Percentiles rank a stretch among this genome's conserved stretches.
These are phyloP conservation scores for Kazachstania africana DNA, from an alignment of 805 yeast genomes.

Conservation along the genomic window DNA sequence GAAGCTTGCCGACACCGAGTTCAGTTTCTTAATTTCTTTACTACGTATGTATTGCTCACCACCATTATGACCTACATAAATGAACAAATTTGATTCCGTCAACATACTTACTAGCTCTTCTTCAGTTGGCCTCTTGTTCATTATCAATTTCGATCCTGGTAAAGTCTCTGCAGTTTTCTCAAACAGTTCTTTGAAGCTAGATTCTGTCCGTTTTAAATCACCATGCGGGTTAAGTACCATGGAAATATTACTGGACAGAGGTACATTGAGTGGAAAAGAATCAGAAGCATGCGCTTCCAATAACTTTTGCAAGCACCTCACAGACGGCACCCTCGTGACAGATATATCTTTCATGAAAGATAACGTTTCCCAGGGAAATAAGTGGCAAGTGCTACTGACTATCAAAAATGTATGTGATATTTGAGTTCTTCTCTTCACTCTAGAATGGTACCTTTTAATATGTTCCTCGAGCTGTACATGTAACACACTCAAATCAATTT, in stretches of 20 bases:
- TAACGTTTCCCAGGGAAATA: constrained; percentile 85
- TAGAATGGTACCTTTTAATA: constrained; percentile 24
- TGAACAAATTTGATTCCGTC: constrained; percentile 35
- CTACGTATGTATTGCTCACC: constrained; percentile 74
- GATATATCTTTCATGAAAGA: constrained; percentile 42
- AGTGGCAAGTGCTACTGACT: constrained; percentile 52
- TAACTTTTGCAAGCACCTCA: constrained; percentile 32
- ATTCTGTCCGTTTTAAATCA: constrained; percentile 61
- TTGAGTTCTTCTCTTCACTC: constrained; percentile 5
- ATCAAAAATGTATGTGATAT: constrained; percentile 54
- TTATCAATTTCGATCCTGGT: constrained; percentile 40
- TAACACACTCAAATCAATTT: constrained; percentile 46
- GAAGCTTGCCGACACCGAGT: constrained; percentile 44
- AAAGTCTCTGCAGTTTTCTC: constrained; percentile 12
- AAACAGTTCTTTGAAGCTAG: constrained; percentile 38
- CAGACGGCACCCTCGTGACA: constrained; percentile 67
- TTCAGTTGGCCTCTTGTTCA: constrained; percentile 50
- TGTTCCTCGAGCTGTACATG: constrained; percentile 39
- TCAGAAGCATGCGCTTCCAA: constrained; percentile 9
- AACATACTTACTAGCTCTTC: constrained; percentile 36
- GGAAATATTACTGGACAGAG: constrained; percentile 30
- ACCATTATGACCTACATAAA: constrained; percentile 92
- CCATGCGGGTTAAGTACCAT: constrained; percentile 75
- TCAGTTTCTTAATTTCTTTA: constrained; percentile 36
- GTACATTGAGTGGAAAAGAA: constrained; percentile 9